Evolutionary conservation across 2,329 filamentous ascomycete species (phyloP).

Genomic region (Talaromyces sp.): DNA sequence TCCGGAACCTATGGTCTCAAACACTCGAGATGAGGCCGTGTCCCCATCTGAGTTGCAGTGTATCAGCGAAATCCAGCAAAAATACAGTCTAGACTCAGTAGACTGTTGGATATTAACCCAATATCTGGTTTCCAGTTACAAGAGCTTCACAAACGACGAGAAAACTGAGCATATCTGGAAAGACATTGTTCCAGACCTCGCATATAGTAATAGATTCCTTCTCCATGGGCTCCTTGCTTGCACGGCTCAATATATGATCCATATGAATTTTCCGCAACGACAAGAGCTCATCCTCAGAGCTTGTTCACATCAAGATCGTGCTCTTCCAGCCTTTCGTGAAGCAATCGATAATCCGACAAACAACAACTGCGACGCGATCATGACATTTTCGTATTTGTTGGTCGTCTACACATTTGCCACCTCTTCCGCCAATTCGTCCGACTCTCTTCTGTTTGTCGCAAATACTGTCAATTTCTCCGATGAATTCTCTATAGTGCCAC

Average conservation of each 20-base stretch:
- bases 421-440: slow-evolving; percentile 20
- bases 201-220: slow-evolving; percentile 34
- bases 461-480: neutral
- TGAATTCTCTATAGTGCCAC: slow-evolving; percentile 11
- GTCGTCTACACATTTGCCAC: slow-evolving; percentile 23
- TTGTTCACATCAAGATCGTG: slow-evolving; percentile 10
- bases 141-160: neutral
- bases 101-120: neutral
- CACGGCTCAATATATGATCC: slow-evolving; percentile 38
- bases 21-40: neutral
- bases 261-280: slow-evolving; percentile 23
- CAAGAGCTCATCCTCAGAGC: slow-evolving; percentile 27
- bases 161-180: neutral
- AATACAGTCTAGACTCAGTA: neutral
- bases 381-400: slow-evolving; percentile 23
- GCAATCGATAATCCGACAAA: slow-evolving; percentile 20
- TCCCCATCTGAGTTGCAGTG: neutral
- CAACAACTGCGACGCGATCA: slow-evolving; percentile 23
- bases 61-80: neutral
- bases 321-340: slow-evolving; percentile 10
- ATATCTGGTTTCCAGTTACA: neutral
- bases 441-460: slow-evolving; percentile 22
- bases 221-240: slow-evolving; percentile 44
- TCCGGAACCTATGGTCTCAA: neutral
- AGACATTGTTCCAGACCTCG: slow-evolving; percentile 33